Evolutionary conservation across 2,329 filamentous ascomycete genomes (phyloP), one percentile per base, ranked within the genome.

Genomic region (Aureobasidium sp.): DNA sequence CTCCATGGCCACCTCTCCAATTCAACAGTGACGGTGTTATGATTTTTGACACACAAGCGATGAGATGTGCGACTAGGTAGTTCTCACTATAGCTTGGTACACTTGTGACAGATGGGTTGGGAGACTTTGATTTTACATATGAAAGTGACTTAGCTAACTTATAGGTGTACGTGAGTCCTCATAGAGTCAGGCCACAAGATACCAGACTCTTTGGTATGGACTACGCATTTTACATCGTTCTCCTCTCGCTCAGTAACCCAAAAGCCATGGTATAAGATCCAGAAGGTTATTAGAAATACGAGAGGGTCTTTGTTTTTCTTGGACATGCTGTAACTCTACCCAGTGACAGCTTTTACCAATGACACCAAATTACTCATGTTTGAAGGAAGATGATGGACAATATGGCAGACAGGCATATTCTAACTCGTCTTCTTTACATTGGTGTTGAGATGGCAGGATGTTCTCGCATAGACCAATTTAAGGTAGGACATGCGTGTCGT

Each of bases 221-320:
- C 41, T 23, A 46, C 53, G 53, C 53, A 46, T 57, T 37, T 55
- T 15, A 55, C 52, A 46, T 57, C 41, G n/a, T 47, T 57, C 39
- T 57, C 53, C 39, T 47, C 53, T 57, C 53, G 53, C 53, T 57
- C 41, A 47, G 53, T 46, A 57, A 57, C 53, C 53, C 53, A 57
- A 47, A 57, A 37, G 53, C 53, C 53, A 57, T 46, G 53, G 29
- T 12, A 37, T 20, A 36, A 57, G 53, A 41, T 57, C 53, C 26
- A 32, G 52, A 12, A 44, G 52, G 52, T 55, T 55, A 44, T 44
- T 55, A 44, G 37, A 55, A 32, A 42, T 44, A 55, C 52, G 52
- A 55, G 52, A 44, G 52, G 37, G n/a, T n/a, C 26, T 29, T 20
- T 20, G n/a, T n/a, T 26, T 6, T 15, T n/a, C 10, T 44, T 44